Evolutionary conservation across 1,139 yeast genomes (phyloP).

Genomic region (Sugiyamaella novakii): DNA sequence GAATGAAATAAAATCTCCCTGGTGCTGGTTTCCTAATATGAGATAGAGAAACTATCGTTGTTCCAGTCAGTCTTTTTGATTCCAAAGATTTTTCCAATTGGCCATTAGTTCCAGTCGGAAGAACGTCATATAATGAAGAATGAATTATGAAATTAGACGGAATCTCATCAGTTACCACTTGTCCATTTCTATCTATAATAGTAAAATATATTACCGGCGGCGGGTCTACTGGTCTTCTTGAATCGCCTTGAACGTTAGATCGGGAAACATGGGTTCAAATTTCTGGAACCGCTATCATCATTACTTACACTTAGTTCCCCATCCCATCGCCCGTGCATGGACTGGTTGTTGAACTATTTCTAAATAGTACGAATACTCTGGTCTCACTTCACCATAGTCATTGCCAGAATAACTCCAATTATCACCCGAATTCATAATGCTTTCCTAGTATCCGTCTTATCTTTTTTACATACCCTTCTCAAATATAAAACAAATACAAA

Average conservation of each 20-base stretch:
- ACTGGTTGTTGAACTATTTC: slow-evolving; percentile 39
- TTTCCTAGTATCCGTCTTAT: slow-evolving; percentile 3
- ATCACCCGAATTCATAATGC: slow-evolving; percentile 8
- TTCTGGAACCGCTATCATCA: too few species aligned
- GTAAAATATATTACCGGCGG: slow-evolving; percentile 39
- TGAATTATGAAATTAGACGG: slow-evolving; percentile 37
- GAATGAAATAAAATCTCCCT: slow-evolving; percentile 38
- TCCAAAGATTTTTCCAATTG: slow-evolving; percentile 20
- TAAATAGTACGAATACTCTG: slow-evolving; percentile 22
- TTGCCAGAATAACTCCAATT: neutral
- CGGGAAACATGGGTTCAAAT: too few species aligned
- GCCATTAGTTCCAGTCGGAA: slow-evolving; percentile 23
- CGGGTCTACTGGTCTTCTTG: slow-evolving; percentile 42
- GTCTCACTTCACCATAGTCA: neutral
- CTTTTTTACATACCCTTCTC: neutral
- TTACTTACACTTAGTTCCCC: slow-evolving; percentile 37
- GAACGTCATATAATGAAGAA: slow-evolving; percentile 31
- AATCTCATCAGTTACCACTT: slow-evolving; percentile 32
- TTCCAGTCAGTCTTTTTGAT: slow-evolving; percentile 33
- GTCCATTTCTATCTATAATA: slow-evolving; percentile 28
- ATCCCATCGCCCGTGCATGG: slow-evolving; percentile 41
- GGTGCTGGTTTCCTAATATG: slow-evolving; percentile 35
- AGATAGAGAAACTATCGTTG: slow-evolving; percentile 34
- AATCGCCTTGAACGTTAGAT: slow-evolving; percentile 33
- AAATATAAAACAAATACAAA: neutral